A percentile compares a stretch with the other conserved stretches of the same genome.
These are phyloP conservation scores for Colletotrichum magnum DNA, from an alignment of 2,329 filamentous ascomycete genomes.

Conservation along the genomic window DNA sequence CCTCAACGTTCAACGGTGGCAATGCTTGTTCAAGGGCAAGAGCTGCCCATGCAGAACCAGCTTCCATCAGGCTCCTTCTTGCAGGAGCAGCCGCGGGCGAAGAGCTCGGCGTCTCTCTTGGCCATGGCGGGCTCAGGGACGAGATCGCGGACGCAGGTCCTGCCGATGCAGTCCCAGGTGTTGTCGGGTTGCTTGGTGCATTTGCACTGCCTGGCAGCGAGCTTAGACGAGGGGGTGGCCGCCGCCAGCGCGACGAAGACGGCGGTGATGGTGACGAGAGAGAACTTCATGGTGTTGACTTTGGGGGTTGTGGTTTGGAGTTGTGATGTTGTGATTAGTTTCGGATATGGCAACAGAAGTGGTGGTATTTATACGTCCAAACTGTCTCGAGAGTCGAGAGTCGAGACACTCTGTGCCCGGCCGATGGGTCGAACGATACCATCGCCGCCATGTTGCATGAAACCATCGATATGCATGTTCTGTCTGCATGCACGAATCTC, in stretches of 20 bases:
- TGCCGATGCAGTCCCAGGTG: constrained; percentile 21
- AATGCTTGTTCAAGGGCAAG: background rate
- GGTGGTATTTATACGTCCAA: background rate
- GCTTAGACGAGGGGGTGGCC: constrained; percentile 2
- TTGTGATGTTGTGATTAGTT: background rate
- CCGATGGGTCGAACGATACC: too few species aligned
- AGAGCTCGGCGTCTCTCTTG: background rate
- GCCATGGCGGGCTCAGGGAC: background rate
- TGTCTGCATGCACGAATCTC: too few species aligned
- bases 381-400: too few species aligned
- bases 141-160: constrained; percentile 14
- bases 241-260: constrained; percentile 8
- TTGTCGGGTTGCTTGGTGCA: constrained; percentile 11
- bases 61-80: background rate
- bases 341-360: background rate
- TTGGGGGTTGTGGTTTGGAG: background rate
- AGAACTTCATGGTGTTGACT: constrained; percentile 21
- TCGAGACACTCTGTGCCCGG: too few species aligned
- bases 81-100: background rate
- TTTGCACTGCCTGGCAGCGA: constrained; percentile 23
- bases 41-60: background rate
- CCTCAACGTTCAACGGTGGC: background rate
- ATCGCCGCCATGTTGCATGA: too few species aligned
- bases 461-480: too few species aligned
- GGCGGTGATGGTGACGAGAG: constrained; percentile 11